Evolutionary conservation across 306 rosid genomes (phyloP).

Genomic region (Sicyos edulis): DNA sequence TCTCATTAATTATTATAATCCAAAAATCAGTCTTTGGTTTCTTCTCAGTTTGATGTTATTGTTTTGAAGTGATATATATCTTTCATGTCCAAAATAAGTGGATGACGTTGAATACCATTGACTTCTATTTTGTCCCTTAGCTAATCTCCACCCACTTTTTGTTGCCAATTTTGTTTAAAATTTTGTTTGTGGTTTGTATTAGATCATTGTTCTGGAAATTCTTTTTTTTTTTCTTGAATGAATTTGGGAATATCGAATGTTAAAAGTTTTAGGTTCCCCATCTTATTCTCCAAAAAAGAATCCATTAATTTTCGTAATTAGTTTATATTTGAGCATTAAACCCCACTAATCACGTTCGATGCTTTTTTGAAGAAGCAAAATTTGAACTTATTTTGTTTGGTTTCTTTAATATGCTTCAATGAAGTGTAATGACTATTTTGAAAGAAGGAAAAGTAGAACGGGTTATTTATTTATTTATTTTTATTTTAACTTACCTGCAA

Average conservation of each 20-base stretch:
- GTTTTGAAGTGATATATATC: background rate
- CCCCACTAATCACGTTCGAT: too few relatives aligned
- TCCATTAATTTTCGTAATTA: too few relatives aligned
- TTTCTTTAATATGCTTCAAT: too few relatives aligned
- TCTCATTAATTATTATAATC: constrained; percentile 18
- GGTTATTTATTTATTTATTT: too few relatives aligned
- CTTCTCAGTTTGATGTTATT: background rate
- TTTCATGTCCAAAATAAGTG: background rate
- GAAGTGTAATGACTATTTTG: too few relatives aligned
- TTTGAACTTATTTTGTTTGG: too few relatives aligned
- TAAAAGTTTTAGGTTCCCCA: too few relatives aligned
- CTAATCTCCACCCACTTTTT: background rate
- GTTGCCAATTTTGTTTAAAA: background rate
- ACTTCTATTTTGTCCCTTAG: constrained; percentile 16
- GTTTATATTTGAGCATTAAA: too few relatives aligned
- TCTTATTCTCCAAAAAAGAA: too few relatives aligned
- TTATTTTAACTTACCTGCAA: too few relatives aligned
- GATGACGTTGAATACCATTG: constrained; percentile 8
- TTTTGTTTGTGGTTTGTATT: constrained; percentile 1
- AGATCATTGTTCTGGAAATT: background rate
- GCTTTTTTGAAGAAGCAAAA: too few relatives aligned
- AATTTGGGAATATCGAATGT: background rate
- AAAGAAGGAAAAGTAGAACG: too few relatives aligned
- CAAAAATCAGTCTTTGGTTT: constrained; percentile 13
- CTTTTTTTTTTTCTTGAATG: constrained; percentile 20